Base-by-base conservation (phyloP, 306 rosid genomes). In the Fagus sylvatica region DNA sequence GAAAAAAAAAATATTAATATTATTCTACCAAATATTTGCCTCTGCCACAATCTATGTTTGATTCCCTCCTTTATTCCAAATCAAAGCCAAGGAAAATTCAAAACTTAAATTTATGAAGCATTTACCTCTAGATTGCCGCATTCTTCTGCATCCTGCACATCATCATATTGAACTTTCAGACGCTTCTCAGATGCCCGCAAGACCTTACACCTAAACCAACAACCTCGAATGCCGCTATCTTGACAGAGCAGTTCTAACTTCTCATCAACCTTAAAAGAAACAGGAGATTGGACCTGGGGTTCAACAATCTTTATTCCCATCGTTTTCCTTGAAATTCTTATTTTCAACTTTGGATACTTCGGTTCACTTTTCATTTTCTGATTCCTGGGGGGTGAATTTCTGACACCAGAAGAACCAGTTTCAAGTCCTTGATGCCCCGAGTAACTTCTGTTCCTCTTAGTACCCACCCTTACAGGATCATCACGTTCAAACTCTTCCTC, bases 121-220 rank as follows among this genome's bases (percentile, higher is more conserved):
- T 59, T 22, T 82, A 93, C 96, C 96, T 86, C 92, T 60, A 93
- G 79, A 75, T 83, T 82, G 43, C 84, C 85, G 2, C 33, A 19
- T 39, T 81, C 97, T 40, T 86, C 96, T 30, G 59, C 89, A 78
- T 83, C 91, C 81, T 81, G 73, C 73, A 93, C 69, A 72, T 90
- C 94, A 43, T 83, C 87, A 75, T 93, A 89, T 40, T 76, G 89
- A 62, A 93, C 91, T 88, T 89, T 90, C 81, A 93, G 78, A 81
- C n/a, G 60, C 80, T 72, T 90, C 61, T 65, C 89, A 69, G 90
- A 81, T 6, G 60, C 51, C 75, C 19, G 72, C 90, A 90, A 77
- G 81, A 93, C 80, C 85, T 89, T 85, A 78, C 96, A 87, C 66
- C 92, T 89, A 78, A 93, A 93, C 96, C 97, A 93, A 89, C 97